phyloP scores from a whole-genome alignment of 2,329 filamentous ascomycete species.

The Fusarium nurragi region DNA sequence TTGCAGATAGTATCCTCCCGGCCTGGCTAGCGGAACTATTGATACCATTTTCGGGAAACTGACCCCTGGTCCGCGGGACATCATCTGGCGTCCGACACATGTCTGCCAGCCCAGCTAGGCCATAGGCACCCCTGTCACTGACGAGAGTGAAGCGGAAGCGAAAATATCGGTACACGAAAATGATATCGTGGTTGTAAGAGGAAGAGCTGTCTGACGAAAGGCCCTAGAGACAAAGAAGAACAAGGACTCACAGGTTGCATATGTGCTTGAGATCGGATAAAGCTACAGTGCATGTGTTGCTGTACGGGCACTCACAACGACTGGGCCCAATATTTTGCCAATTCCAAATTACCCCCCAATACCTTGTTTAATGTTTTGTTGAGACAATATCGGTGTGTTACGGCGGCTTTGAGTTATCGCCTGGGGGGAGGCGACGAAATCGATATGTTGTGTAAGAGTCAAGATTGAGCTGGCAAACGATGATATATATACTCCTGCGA shows the following conservation, averaged over 20 bases:
- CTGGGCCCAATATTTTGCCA: conserved; percentile 9
- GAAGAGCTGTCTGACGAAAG: not conserved
- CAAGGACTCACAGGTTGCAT: conserved; percentile 6
- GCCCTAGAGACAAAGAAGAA: not conserved
- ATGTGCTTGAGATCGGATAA: not conserved
- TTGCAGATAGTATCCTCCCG: not conserved
- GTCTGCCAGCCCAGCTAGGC: not conserved
- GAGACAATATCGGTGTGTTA: not conserved
- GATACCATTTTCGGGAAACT: not conserved
- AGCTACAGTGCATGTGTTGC: not conserved
- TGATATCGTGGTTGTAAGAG: not conserved
- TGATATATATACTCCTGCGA: not conserved
- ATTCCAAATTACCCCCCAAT: not conserved
- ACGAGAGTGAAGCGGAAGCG: conserved; percentile 8
- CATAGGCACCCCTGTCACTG: conserved; percentile 5
- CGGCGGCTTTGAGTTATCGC: not conserved
- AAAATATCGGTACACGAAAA: not conserved
- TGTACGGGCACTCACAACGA: not conserved
- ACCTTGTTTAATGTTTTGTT: not conserved
- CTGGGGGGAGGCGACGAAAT: not conserved
- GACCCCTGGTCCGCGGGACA: conserved; percentile 13
- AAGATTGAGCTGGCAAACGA: not conserved
- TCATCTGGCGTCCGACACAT: conserved; percentile 3
- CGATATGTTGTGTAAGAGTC: not conserved
- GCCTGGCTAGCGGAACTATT: not conserved